These are phyloP conservation scores for Daldinia bambusicola DNA, from an alignment of 495 filamentous ascomycete species.

Conservation along the genomic window DNA sequence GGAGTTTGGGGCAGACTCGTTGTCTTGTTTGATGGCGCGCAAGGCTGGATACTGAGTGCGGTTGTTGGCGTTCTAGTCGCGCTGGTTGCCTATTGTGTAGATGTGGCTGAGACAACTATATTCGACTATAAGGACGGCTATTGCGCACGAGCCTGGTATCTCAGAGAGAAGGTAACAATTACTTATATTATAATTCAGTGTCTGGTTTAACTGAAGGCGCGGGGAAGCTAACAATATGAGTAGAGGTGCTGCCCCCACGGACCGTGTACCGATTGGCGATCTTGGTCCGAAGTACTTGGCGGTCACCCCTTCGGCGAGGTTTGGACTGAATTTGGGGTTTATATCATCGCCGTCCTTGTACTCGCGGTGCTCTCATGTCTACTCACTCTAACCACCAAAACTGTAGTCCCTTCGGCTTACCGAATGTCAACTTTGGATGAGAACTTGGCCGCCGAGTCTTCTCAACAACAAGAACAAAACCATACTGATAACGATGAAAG, in stretches of 20 bases:
- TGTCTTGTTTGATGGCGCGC: conserved; percentile 83
- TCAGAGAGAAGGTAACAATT: conserved; percentile 68
- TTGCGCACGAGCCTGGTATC: conserved; percentile 76
- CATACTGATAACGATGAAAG: conserved; percentile 48
- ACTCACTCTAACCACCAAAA: conserved; percentile 87
- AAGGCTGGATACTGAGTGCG: conserved; percentile 95
- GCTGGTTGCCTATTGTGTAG: conserved; percentile 85
- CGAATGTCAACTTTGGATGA: conserved; percentile 90
- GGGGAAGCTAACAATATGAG: conserved; percentile 22
- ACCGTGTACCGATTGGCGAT: conserved; percentile 75
- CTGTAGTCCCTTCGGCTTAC: conserved; percentile 87
- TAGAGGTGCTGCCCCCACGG: conserved; percentile 77
- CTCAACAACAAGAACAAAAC: conserved; percentile 50
- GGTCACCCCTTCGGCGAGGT: conserved; percentile 62
- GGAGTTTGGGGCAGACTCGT: conserved; percentile 83
- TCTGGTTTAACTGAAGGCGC: background rate
- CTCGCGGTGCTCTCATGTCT: conserved; percentile 80
- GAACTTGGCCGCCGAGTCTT: conserved; percentile 63
- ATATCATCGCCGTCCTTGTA: conserved; percentile 73
- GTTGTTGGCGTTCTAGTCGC: conserved; percentile 91
- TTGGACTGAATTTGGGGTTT: conserved; percentile 80
- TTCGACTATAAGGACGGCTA: conserved; percentile 95
- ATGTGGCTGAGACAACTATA: conserved; percentile 81
- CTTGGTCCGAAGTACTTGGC: conserved; percentile 77
- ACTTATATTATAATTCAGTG: background rate